These are phyloP conservation scores for Salix arbutifolia DNA, from an alignment of 345 rosid genomes.

Conservation along the genomic window DNA sequence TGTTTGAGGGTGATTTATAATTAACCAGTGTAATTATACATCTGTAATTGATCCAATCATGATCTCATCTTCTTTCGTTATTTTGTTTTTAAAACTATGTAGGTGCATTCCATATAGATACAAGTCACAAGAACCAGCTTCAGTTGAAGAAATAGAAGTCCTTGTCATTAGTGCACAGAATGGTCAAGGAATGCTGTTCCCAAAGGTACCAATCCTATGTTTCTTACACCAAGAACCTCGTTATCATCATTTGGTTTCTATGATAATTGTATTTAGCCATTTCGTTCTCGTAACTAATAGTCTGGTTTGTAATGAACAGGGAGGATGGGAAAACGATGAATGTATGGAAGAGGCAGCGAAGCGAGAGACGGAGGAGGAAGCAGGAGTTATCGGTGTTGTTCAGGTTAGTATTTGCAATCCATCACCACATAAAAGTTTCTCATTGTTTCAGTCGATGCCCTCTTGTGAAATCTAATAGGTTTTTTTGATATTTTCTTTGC, in stretches of 20 bases:
- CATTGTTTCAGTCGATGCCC: not conserved
- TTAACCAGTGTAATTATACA: not conserved
- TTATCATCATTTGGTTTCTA: not conserved
- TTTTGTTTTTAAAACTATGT: constrained; percentile 5
- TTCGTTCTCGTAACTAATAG: not conserved
- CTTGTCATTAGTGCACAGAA: constrained; percentile 54
- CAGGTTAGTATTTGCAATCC: constrained; percentile 25
- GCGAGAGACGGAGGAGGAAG: constrained; percentile 57
- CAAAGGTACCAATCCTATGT: constrained; percentile 33
- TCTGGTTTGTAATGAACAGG: constrained; percentile 18
- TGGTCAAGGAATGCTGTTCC: constrained; percentile 54
- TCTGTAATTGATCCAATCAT: not conserved
- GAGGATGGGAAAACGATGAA: constrained; percentile 66
- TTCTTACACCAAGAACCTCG: not conserved
- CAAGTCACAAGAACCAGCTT: constrained; percentile 12
- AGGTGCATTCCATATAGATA: constrained; percentile 63
- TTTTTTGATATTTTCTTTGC: not conserved
- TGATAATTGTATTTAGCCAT: not conserved
- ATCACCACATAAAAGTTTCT: not conserved
- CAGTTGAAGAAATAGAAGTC: constrained; percentile 44
- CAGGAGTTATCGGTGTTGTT: constrained; percentile 48
- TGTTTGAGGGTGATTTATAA: not conserved
- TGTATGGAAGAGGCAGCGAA: constrained; percentile 49
- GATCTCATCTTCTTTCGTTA: not conserved
- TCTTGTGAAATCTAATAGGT: not conserved